A percentile compares a stretch with the other conserved stretches of the same genome.
Conservation (phyloP, 2,329 filamentous ascomycete species). For the Cercospora sp. region DNA sequence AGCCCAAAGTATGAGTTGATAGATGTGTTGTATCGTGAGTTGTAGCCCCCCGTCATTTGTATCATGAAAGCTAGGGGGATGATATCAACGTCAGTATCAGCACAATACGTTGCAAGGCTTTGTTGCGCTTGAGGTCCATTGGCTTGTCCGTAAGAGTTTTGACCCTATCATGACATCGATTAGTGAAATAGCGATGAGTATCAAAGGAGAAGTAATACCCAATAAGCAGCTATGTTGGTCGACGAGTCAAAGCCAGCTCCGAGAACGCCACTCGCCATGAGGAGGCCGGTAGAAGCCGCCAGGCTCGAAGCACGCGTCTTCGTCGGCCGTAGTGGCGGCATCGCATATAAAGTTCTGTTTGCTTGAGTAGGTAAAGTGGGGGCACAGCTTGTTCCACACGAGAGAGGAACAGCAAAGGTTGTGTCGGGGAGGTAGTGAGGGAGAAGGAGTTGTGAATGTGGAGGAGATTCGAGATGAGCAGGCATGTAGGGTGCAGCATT, state of each 20-base stretch:
- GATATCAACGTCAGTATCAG: conserved; percentile 55
- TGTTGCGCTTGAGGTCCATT: conserved; percentile 53
- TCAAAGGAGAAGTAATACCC: conserved; percentile 4
- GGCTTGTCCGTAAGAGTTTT: conserved; percentile 60
- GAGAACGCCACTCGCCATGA: conserved; percentile 19
- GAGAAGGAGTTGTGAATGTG: not conserved
- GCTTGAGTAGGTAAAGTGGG: not conserved
- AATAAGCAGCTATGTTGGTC: conserved; percentile 20
- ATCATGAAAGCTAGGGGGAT: conserved; percentile 66
- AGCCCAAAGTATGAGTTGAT: conserved; percentile 4
- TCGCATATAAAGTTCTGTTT: conserved; percentile 13
- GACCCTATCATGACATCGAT: conserved; percentile 34
- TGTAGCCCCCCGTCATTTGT: conserved; percentile 46
- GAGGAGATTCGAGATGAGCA: conserved; percentile 12
- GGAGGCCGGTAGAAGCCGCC: conserved; percentile 19
- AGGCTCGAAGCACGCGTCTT: conserved; percentile 17
- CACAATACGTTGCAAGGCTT: conserved; percentile 59
- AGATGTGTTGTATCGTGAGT: conserved; percentile 7
- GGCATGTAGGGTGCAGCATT: conserved; percentile 4
- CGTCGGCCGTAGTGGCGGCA: conserved; percentile 15
- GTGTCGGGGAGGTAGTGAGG: conserved; percentile 1
- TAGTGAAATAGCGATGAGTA: not conserved
- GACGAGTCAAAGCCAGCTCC: conserved; percentile 19
- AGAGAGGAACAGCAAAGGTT: not conserved
- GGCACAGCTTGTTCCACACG: not conserved